Conservation (phyloP, 2,329 filamentous ascomycete species). For the Neonectria sp. region DNA sequence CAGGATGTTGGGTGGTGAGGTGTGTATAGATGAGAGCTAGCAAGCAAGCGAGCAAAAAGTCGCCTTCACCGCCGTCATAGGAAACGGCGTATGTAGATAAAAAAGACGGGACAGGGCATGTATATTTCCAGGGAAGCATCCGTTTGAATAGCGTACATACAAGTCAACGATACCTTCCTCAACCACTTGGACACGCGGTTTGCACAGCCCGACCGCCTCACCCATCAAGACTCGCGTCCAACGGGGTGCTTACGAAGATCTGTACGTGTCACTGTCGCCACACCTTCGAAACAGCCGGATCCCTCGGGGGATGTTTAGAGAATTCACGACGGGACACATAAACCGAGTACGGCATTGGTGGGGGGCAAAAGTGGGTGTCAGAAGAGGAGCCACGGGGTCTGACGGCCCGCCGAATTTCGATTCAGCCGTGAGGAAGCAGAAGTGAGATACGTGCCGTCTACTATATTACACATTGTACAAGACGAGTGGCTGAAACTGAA, state of each 20-base stretch:
- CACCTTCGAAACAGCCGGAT: neutral
- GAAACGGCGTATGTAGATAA: slow-evolving; percentile 24
- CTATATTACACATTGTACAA: slow-evolving; percentile 45
- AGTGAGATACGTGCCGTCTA: slow-evolving; percentile 31
- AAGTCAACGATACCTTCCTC: neutral
- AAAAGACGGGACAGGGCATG: slow-evolving; percentile 23
- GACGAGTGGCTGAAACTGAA: slow-evolving; percentile 20
- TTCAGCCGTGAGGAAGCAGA: slow-evolving; percentile 27
- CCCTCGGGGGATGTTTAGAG: neutral
- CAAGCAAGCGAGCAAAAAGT: slow-evolving; percentile 23
- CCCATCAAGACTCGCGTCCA: neutral
- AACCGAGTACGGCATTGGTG: neutral
- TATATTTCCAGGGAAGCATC: slow-evolving; percentile 36
- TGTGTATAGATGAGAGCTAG: slow-evolving; percentile 35
- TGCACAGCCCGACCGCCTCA: slow-evolving; percentile 14
- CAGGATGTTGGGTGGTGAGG: neutral
- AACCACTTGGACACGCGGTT: neutral
- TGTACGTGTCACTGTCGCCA: slow-evolving; percentile 7
- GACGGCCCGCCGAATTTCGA: slow-evolving; percentile 17
- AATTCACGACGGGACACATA: neutral
- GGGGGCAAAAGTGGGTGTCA: neutral
- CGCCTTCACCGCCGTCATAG: slow-evolving; percentile 25
- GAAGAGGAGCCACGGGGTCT: slow-evolving; percentile 9
- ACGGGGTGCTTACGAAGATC: neutral
- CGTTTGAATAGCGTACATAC: slow-evolving; percentile 33